Percentiles rank a stretch among this genome's conserved stretches.
phyloP scores from a whole-genome alignment of 2,329 filamentous ascomycete genomes.

The Aspergillus udagawae region DNA sequence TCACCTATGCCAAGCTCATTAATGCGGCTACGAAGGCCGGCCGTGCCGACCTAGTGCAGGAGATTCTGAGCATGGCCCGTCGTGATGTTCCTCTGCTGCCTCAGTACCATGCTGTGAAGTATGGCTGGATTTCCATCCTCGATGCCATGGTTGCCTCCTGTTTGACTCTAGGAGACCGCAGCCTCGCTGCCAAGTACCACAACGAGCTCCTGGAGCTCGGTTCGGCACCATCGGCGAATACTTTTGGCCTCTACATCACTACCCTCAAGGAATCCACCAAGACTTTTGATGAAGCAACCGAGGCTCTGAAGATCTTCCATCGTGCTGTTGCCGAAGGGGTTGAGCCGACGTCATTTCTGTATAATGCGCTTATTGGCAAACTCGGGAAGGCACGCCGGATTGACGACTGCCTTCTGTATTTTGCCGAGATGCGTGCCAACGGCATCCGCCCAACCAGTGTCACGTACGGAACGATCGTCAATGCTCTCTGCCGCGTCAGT shows the following conservation, averaged over 20 bases:
- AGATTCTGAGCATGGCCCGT: conserved; percentile 85
- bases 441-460: conserved; percentile 95
- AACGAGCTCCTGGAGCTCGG: conserved; percentile 89
- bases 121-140: conserved; percentile 93
- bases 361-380: conserved; percentile 97
- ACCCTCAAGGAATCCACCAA: conserved; percentile 95
- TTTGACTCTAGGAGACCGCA: conserved; percentile 75
- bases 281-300: conserved; percentile 95
- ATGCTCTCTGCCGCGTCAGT: conserved; percentile 92
- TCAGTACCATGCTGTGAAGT: conserved; percentile 82
- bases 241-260: conserved; percentile 98
- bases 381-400: conserved; percentile 96
- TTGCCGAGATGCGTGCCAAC: conserved; percentile 90
- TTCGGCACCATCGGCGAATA: conserved; percentile 89
- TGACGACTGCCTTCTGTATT: conserved; percentile 97
- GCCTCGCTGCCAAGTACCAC: conserved; percentile 79
- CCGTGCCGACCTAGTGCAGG: conserved; percentile 75
- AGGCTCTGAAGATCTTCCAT: conserved; percentile 96
- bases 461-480: conserved; percentile 97
- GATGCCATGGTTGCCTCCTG: conserved; percentile 96
- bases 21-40: conserved; percentile 80
- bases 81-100: conserved; percentile 79
- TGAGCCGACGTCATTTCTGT: conserved; percentile 92
- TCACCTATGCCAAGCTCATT: conserved; percentile 95
- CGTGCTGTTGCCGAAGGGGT: conserved; percentile 91